phyloP scores from a whole-genome alignment of 768 basidiomycete genomes.

The Rhodotorula kratochvilovae region DNA sequence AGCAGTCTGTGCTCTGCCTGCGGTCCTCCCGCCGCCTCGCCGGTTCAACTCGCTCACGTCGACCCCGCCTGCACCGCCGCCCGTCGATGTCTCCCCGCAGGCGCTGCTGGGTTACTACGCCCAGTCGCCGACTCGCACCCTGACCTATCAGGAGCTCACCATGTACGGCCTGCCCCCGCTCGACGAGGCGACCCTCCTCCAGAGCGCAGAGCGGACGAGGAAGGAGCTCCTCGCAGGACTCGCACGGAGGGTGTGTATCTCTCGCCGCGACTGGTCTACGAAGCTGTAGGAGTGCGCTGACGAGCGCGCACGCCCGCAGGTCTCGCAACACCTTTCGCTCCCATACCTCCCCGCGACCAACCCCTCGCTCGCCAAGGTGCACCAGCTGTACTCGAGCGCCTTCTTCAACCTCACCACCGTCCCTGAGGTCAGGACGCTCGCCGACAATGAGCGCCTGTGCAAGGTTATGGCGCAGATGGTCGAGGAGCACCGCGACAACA shows the following conservation, averaged over 20 bases:
- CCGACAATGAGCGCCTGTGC: slow-evolving; percentile 67
- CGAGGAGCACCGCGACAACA: slow-evolving; percentile 74
- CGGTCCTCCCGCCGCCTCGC: not conserved
- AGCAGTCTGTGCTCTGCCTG: not conserved
- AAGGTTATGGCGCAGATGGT: slow-evolving; percentile 67
- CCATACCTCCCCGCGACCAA: slow-evolving; percentile 41
- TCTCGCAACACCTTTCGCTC: slow-evolving; percentile 36
- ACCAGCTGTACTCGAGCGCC: slow-evolving; percentile 39
- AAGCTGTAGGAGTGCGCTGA: not conserved
- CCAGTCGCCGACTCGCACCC: slow-evolving; percentile 28
- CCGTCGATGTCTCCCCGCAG: not conserved
- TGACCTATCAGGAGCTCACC: slow-evolving; percentile 33
- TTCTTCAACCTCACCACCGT: slow-evolving; percentile 37
- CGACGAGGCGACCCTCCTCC: slow-evolving; percentile 30
- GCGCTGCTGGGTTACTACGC: slow-evolving; percentile 29
- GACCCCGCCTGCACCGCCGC: not conserved
- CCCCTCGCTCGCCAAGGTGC: slow-evolving; percentile 38
- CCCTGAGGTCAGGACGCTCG: slow-evolving; percentile 55
- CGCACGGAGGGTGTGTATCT: slow-evolving; percentile 31
- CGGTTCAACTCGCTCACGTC: not conserved
- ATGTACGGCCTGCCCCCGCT: slow-evolving; percentile 34
- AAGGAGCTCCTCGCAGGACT: slow-evolving; percentile 35
- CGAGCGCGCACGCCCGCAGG: not conserved
- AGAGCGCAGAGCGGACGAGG: slow-evolving; percentile 38
- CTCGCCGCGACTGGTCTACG: too few species aligned